Conservation (phyloP, 768 basidiomycete genomes). For the Plicaturopsis crispa region DNA sequence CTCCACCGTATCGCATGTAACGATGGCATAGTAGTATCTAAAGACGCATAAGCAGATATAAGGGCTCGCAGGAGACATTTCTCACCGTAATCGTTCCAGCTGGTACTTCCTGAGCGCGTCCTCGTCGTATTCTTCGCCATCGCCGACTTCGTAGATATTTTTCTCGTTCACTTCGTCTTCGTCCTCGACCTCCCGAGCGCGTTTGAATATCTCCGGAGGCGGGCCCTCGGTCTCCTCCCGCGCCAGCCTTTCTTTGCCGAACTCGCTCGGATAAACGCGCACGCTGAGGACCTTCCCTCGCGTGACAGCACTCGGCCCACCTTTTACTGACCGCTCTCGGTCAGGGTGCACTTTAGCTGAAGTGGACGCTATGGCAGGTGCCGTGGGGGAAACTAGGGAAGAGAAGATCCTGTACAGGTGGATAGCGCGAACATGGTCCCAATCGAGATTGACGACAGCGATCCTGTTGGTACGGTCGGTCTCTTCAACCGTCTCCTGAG, state of each 20-base stretch:
- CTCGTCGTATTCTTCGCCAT: slow-evolving; percentile 78
- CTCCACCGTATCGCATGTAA: slow-evolving; percentile 74
- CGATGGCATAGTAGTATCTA: slow-evolving; percentile 94
- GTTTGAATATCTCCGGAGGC: slow-evolving; percentile 75
- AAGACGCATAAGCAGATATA: slow-evolving; percentile 6
- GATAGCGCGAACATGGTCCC: slow-evolving; percentile 88
- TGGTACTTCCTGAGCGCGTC: slow-evolving; percentile 88
- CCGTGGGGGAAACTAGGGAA: slow-evolving; percentile 66
- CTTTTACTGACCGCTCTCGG: slow-evolving; percentile 12
- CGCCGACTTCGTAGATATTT: slow-evolving; percentile 59
- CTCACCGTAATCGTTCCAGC: slow-evolving; percentile 83
- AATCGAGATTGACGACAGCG: slow-evolving; percentile 94
- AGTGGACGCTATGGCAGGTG: slow-evolving; percentile 30
- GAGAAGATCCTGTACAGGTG: slow-evolving; percentile 92
- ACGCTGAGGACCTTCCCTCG: slow-evolving; percentile 72
- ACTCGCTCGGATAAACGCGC: slow-evolving; percentile 86
- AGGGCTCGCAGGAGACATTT: slow-evolving; percentile 6
- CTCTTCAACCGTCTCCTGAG: slow-evolving; percentile 37
- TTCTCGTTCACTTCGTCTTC: slow-evolving; percentile 57
- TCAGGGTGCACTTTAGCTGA: slow-evolving; percentile 12
- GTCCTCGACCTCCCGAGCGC: slow-evolving; percentile 25
- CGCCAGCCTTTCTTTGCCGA: slow-evolving; percentile 82
- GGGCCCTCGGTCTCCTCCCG: slow-evolving; percentile 89
- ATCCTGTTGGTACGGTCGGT: slow-evolving; percentile 56
- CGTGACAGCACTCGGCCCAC: slow-evolving; percentile 24